Conservation (phyloP, 495 filamentous ascomycete genomes). For the Emericellopsis terricola region DNA sequence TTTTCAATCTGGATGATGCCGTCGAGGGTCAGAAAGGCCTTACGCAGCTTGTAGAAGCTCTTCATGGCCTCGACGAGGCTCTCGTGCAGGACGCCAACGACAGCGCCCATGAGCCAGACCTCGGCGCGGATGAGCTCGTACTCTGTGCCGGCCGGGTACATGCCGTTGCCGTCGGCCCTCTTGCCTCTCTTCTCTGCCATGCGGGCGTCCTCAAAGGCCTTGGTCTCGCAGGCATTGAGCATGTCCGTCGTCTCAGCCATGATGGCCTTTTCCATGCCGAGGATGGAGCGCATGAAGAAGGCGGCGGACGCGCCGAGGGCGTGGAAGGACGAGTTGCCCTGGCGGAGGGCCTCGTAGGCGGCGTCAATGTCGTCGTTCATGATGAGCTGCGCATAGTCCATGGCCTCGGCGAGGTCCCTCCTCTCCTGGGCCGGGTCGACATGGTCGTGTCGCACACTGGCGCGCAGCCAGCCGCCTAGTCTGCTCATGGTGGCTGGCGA, state of each 20-base stretch:
- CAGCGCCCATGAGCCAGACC: slow-evolving; percentile 74
- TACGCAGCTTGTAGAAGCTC: slow-evolving; percentile 84
- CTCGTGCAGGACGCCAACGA: slow-evolving; percentile 79
- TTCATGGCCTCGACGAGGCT: slow-evolving; percentile 82
- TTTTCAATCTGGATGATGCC: slow-evolving; percentile 37
- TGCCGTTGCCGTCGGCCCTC: slow-evolving; percentile 21
- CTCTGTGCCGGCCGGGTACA: slow-evolving; percentile 73
- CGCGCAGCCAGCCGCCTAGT: slow-evolving; percentile 13
- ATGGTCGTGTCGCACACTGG: slow-evolving; percentile 9
- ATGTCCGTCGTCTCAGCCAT: slow-evolving; percentile 69
- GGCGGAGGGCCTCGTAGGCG: slow-evolving; percentile 54
- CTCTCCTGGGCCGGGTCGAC: slow-evolving; percentile 8
- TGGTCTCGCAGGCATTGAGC: slow-evolving; percentile 61
- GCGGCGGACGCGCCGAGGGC: slow-evolving; percentile 69
- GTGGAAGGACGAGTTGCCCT: slow-evolving; percentile 77
- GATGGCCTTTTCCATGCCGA: slow-evolving; percentile 89
- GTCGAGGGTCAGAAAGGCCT: slow-evolving; percentile 74
- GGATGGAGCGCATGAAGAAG: slow-evolving; percentile 65
- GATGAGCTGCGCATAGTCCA: slow-evolving; percentile 36
- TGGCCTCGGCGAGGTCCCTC: slow-evolving; percentile 28
- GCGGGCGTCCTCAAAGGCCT: slow-evolving; percentile 61
- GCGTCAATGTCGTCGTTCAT: slow-evolving; percentile 89
- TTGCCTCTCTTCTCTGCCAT: slow-evolving; percentile 38
- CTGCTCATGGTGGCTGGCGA: slow-evolving; percentile 10
- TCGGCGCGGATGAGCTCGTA: slow-evolving; percentile 60